A percentile compares a stretch with the other conserved stretches of the same genome.
These are phyloP conservation scores for Xerocomus amazonicus DNA, from an alignment of 1,284 basidiomycete species.

Conservation along the genomic window DNA sequence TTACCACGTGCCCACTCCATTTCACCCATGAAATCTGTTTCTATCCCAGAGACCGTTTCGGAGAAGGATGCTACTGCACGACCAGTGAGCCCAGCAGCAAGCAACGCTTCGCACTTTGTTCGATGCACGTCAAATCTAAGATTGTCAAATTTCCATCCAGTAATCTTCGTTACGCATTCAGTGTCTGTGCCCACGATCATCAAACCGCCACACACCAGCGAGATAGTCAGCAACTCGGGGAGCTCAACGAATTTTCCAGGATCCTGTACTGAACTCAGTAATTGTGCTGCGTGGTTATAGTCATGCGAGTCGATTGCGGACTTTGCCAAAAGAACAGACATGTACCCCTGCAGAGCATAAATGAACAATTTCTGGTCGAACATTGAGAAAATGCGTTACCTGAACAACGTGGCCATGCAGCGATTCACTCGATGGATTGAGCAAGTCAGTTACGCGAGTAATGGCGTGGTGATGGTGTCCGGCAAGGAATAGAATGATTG, in stretches of 20 bases:
- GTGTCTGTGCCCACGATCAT: background rate
- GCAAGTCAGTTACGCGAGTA: conserved; percentile 12
- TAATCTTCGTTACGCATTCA: conserved; percentile 12
- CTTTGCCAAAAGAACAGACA: conserved; percentile 17
- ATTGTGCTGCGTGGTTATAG: conserved; percentile 8
- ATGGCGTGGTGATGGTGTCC: conserved; percentile 11
- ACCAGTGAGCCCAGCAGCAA: conserved; percentile 9
- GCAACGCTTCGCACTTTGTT: conserved; percentile 13
- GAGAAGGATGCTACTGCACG: conserved; percentile 10
- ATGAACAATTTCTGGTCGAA: background rate
- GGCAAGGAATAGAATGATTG: conserved; percentile 12
- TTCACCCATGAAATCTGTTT: background rate
- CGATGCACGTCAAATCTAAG: conserved; percentile 8
- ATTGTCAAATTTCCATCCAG: conserved; percentile 15
- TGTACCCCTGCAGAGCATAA: conserved; percentile 8
- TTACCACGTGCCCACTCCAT: conserved; percentile 10
- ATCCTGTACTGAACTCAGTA: conserved; percentile 8
- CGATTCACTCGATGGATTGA: background rate
- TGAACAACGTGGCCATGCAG: conserved; percentile 6
- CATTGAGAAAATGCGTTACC: conserved; percentile 1
- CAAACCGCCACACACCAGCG: conserved; percentile 11
- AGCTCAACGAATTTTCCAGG: conserved; percentile 5
- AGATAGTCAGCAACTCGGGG: conserved; percentile 16
- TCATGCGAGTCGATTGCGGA: conserved; percentile 10
- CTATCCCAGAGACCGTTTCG: background rate